phyloP scores from a whole-genome alignment of 2,329 filamentous ascomycete genomes.

The Penicillium paneum region DNA sequence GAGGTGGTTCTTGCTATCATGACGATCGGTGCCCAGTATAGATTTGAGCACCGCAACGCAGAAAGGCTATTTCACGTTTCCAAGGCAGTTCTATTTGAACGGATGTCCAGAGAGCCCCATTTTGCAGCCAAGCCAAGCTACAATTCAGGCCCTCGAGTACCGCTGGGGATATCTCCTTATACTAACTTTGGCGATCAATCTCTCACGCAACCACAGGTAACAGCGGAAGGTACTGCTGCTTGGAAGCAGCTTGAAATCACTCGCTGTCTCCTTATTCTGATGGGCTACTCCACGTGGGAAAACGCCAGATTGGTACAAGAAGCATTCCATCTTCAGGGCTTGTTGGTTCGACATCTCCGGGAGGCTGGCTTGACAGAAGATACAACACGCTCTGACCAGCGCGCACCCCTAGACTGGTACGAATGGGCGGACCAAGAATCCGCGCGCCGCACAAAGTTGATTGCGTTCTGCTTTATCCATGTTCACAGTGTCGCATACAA shows the following conservation, averaged over 20 bases:
- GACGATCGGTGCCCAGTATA: slow-evolving; percentile 54
- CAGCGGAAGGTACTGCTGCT: slow-evolving; percentile 9
- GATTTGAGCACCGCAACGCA: slow-evolving; percentile 46
- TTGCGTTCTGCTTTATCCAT: slow-evolving; percentile 40
- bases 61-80: slow-evolving; percentile 50
- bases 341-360: slow-evolving; percentile 32
- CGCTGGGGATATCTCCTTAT: slow-evolving; percentile 16
- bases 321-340: slow-evolving; percentile 29
- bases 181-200: slow-evolving; percentile 11
- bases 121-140: slow-evolving; percentile 15
- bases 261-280: slow-evolving; percentile 30
- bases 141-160: slow-evolving; percentile 11
- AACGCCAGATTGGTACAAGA: slow-evolving; percentile 32
- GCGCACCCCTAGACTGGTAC: slow-evolving; percentile 31
- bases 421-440: slow-evolving; percentile 39
- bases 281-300: slow-evolving; percentile 37
- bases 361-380: slow-evolving; percentile 30
- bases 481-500: slow-evolving; percentile 42
- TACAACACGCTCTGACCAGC: slow-evolving; percentile 20
- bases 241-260: slow-evolving; percentile 31
- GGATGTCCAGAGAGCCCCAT: slow-evolving; percentile 40
- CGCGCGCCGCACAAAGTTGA: slow-evolving; percentile 35
- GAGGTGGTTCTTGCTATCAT: slow-evolving; percentile 66
- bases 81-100: slow-evolving; percentile 63
- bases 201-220: slow-evolving; percentile 12